Percentiles rank a stretch among this genome's conserved stretches.
Conservation (phyloP, 345 rosid genomes). For the Mercurialis annua region DNA sequence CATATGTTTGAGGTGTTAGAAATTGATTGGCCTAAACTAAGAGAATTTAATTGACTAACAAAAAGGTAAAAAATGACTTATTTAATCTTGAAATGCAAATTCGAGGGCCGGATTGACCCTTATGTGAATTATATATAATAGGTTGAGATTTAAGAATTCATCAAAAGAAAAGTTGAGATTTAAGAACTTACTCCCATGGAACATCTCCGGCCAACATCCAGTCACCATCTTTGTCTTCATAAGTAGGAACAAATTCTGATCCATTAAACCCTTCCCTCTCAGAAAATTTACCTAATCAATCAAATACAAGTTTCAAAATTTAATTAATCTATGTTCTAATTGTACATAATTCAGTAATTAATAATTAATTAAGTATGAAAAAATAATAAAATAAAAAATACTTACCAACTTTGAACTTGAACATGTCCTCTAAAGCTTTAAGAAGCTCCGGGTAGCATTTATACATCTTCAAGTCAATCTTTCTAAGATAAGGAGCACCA, state of each 20-base stretch:
- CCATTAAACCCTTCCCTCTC: conserved; percentile 68
- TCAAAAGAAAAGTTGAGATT: too few species aligned
- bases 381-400: background rate
- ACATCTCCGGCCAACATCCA: conserved; percentile 31
- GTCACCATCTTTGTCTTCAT: conserved; percentile 30
- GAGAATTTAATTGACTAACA: too few species aligned
- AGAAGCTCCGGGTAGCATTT: conserved; percentile 51
- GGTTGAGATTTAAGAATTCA: too few species aligned
- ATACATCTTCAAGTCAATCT: conserved; percentile 59
- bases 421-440: conserved; percentile 59
- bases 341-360: background rate
- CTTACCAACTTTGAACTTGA: conserved; percentile 55
- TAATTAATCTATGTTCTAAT: background rate
- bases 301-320: background rate
- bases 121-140: too few species aligned
- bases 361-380: background rate
- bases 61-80: too few species aligned
- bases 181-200: conserved; percentile 27
- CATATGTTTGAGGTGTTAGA: too few species aligned
- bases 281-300: conserved; percentile 33
- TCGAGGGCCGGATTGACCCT: too few species aligned
- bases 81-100: too few species aligned
- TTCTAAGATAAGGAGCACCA: conserved; percentile 72
- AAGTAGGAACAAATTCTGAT: conserved; percentile 42
- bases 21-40: too few species aligned